Evolutionary conservation across 345 rosid genomes (phyloP), one percentile per base, ranked within the genome.

Genomic region (Carallia brachiata): DNA sequence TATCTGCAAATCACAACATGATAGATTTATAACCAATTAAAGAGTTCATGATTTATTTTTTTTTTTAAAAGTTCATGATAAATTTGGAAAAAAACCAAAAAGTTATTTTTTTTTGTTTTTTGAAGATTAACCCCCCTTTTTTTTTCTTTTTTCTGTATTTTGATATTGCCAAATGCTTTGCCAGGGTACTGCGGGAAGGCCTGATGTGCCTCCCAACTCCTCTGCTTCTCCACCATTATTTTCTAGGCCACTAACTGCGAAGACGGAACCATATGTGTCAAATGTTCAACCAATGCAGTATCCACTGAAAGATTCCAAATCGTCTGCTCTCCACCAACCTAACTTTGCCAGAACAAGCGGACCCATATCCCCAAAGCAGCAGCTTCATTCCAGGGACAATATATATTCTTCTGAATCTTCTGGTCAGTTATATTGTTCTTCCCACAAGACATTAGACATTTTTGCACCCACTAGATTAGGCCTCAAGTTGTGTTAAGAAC

Each of bases 331-430:
- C 28, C 77, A 79, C 30, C 83, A 79, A 56, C 91, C 87, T 13
- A 75, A 56, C 47, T 87, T 85, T 75, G 78, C 92, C 40, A 79
- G 77, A 67, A 82, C 84, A 57, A 76, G 76, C 68, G 70, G 62
- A 69, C 39, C 66, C 61, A 69, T 48, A 34, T 32, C 13, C 62
- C 44, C 66, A 70, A 63, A 71, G 31, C 63, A 52, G 66, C 68
- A 60, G 16, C 62, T 65, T 37, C 30, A 31, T 65, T 58, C 73
- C n/a, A 53, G 23, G 63, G 72, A 63, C 60, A 75, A 54, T 7
- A 18, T 36, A 4, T 52, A 32, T 65, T 61, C 73, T 66, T 58
- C 79, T 17, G 40, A 62, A 34, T 53, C 70, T 36, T 67, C 44
- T 57, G 87, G 86, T 83, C 39, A 63, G 78, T 66, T 27, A 23